These are phyloP conservation scores for Dipodascus albidus DNA, from an alignment of 805 yeast species.

Conservation along the genomic window DNA sequence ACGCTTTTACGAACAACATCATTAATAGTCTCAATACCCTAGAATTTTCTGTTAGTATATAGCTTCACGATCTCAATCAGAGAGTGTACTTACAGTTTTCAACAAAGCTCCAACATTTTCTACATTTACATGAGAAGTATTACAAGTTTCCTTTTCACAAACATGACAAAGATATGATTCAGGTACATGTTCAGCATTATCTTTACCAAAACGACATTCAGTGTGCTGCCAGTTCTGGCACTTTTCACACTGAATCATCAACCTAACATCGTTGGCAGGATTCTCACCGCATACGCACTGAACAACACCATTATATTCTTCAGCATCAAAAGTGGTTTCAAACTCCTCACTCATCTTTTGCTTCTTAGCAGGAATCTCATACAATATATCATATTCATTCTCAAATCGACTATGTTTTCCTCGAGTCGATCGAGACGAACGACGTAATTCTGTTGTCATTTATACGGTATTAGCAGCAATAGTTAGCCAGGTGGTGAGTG, in stretches of 20 bases:
- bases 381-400: conserved; percentile 5
- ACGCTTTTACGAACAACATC: conserved; percentile 38
- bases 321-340: neutral
- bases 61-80: neutral
- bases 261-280: conserved; percentile 30
- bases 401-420: conserved; percentile 25
- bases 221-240: conserved; percentile 66
- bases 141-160: conserved; percentile 30
- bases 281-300: conserved; percentile 23
- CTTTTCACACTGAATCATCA: conserved; percentile 52
- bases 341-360: neutral
- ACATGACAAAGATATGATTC: conserved; percentile 41
- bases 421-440: conserved; percentile 30
- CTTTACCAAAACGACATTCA: conserved; percentile 41
- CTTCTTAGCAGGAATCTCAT: neutral
- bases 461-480: neutral
- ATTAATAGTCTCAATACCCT: conserved; percentile 7
- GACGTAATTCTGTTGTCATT: conserved; percentile 20
- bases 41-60: neutral
- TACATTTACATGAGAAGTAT: neutral
- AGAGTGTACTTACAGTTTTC: neutral
- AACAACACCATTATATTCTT: neutral
- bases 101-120: no score
- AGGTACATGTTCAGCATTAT: conserved; percentile 34
- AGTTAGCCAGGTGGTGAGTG: neutral